Base-by-base conservation (phyloP, 768 basidiomycete genomes). In the Lactarius deliciosus region DNA sequence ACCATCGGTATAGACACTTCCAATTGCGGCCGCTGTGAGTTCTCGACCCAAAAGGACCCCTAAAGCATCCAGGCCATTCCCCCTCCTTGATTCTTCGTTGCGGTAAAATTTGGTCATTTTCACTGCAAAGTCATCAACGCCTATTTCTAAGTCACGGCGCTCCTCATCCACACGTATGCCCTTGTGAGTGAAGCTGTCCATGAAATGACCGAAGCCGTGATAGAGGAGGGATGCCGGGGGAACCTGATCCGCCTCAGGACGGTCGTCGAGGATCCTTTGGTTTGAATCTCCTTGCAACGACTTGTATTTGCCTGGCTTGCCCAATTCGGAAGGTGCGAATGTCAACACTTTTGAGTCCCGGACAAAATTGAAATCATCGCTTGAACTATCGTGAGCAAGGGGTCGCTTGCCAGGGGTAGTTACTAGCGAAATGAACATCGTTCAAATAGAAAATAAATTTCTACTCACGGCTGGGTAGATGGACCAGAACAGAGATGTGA, bases 161-260 rank as follows among this genome's bases (percentile, higher is more conserved):
- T 8, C 5, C 16, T 16, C 7, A 16, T 20, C 18, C 41, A 43
- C 18, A 43, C 7, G 18, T 43, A 20, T 43, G 20, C 8, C 18
- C 38, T 40, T 40, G 38, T 10, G 13, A 40, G 38, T n/a, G 28
- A 32, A 40, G 18, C 5, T 18, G 25, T 63, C 62, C 10, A 56
- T 5, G 32, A 63, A 56, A 1, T 5, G 1, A 11, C 62, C 55
- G 11, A 63, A 63, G 40, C 62, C 62, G 2, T 56, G 40, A 2
- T 43, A 63, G 3, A 63, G 40, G 4, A 63, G 62, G 20, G 62
- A 43, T 13, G 25, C 20, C 9, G 54, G 61, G 20, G 61, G 54
- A 22, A 56, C 7, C 6, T 1, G 5, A 62, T 62, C 53, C 0
- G 25, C 25, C 61, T 4, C 18, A 30, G 53, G 61, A 38, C 61